Base-by-base conservation (phyloP, 345 rosid genomes). In the Murraya koenigii region DNA sequence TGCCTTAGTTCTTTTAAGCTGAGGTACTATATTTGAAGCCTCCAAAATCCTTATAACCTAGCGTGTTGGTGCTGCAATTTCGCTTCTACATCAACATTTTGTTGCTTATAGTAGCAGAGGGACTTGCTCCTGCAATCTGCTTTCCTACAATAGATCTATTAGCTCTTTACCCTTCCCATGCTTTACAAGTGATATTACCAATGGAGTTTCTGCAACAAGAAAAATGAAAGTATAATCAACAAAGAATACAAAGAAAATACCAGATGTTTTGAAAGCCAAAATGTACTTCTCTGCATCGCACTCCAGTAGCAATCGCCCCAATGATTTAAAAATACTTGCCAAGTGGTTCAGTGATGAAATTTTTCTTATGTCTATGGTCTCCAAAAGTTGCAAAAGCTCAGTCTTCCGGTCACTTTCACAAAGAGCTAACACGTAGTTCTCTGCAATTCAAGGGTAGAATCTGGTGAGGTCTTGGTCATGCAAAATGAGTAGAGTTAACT, bases 341-440 rank as follows among this genome's bases (percentile, higher is more conserved):
- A 84, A 56, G 76, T 84, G 75, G 68, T 80, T 79, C 55, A 55
- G 39, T 2, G 91, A 88, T 69, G 86, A 82, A 80, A 96, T 22
- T 75, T 78, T 83, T 77, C 80, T 88, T 38, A 96, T 78, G 77
- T 96, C 97, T 64, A 89, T 71, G 55, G 56, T 61, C 61, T 92
- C 92, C 79, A 92, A 82, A 61, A 94, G 75, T 69, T 78, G 89
- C 82, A 89, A 81, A 60, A 90, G 74, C 72, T 92, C 87, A 75
- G 81, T 69, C 85, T 84, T 88, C 74, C 80, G 82, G 63, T 83
- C 92, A 76, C 89, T 84, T 82, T 87, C 89, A 68, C 92, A 86
- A 39, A 96, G 87, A 49, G 98, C 97, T 68, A 86, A 74, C 77
- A 96, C 75, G 85, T 92, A 94, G 73, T 86, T 88, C 83, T 83